Evolutionary conservation across 2,329 filamentous ascomycete genomes (phyloP), one percentile per base, ranked within the genome.

Genomic region (Aspergillus costaricaensis): DNA sequence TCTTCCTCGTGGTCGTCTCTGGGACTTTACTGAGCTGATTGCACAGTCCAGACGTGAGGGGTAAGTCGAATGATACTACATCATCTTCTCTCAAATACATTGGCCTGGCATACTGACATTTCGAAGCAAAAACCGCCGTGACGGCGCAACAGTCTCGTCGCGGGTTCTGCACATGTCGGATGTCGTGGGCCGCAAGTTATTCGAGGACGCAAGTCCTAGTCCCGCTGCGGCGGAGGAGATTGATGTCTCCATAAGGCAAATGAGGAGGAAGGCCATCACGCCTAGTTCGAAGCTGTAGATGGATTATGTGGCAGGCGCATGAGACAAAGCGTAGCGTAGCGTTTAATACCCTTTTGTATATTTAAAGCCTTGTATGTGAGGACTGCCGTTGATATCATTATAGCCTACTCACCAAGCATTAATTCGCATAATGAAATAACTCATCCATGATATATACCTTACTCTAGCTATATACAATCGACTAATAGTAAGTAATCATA

Each of bases 1-100:
- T 0, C 71, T 87, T 2, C 84, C 91, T 0, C 82, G 88, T 15
- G 95, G 94, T 0, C 86, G 87, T 62, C 80, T 99, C 6, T 99
- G 95, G 95, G 87, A 92, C 58, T 96, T 98, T 70, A 94, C 90
- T 4, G 92, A 96, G 74, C 85, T 88, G 72, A 96, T 99, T 64
- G 91, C 92, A 7, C 84, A 86, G 53, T 91, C 87, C 48, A 83
- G 95, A 32, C 84, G 94, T 47, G 95, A 98, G 79, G 95, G 95
- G 78, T 80, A 55, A 67, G 76, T 73, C 19, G 19, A 21, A 21
- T 3, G 43, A 5, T 17, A 43, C 25, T 9, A 21, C 21, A 4
- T 47, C 19, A 6, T 30, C 27, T 9, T 30, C 10, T 30, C 27
- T 9, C 9, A 30, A 9, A 5, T 14, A 1, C 5, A 14, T 14